Base-by-base conservation (phyloP, 176 grass and related monocot genomes). In the Aegilops sharonensis region DNA sequence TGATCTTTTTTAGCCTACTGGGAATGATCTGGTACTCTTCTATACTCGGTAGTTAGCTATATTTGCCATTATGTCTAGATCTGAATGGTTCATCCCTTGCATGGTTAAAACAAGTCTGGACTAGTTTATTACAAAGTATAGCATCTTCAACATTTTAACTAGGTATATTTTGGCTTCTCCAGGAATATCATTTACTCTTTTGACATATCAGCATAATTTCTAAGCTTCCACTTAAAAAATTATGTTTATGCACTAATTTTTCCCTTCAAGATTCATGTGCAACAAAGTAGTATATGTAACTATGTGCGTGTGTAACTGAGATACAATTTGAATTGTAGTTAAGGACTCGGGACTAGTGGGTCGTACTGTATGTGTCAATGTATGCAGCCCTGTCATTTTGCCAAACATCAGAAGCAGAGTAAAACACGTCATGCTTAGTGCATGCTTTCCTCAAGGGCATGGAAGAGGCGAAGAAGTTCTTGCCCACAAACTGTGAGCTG, bases 1-100 rank as follows among this genome's bases (percentile, higher is more conserved):
- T 93, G 93, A 98, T 52, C 87, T 98, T 89, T 98, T 95, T 92
- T 94, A 83, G 36, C 95, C 95, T 36, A 95, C 95, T 23, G 95
- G 95, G 88, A 98, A 93, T 93, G 93, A 98, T 52, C 87, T 98
- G 93, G 95, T 95, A 93, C 31, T 72, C 60, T 65, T 85, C 36
- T 77, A 32, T 73, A 64, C 43, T 48, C 3, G 65, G 68, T 82
- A 32, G 37, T 34, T 61, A 59, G 32, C 77, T 84, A 69, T 39
- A 84, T 47, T 80, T 79, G 11, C 14, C 21, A 29, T 63, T 36
- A 52, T 91, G 47, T 68, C 17, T 75, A 1, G 45, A 73, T 79
- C 61, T 75, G 11, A 25, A 73, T 79, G 69, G 79, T 50, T 35
- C 84, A 83, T 8, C 23, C 43, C 35, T 91, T 68, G 63, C 57